Conservation (phyloP, 768 basidiomycete species). For the Floccularia luteovirens region DNA sequence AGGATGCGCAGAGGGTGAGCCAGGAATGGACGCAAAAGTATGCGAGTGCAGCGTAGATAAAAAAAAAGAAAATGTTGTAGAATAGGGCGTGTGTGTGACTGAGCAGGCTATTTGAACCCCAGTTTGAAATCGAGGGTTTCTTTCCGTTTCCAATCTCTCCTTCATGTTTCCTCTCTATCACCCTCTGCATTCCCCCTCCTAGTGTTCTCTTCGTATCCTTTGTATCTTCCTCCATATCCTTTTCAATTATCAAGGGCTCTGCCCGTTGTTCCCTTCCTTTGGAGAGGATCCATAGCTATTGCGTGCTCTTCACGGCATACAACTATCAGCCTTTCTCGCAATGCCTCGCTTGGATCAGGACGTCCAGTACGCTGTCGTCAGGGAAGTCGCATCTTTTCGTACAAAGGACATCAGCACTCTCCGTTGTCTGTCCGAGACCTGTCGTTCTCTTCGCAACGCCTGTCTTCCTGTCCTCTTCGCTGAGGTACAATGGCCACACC, state of each 20-base stretch:
- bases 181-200: not conserved
- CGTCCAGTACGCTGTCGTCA: conserved; percentile 15
- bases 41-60: conserved; percentile 37
- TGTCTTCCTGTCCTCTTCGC: conserved; percentile 23
- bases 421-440: conserved; percentile 17
- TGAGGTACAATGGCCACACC: conserved; percentile 31
- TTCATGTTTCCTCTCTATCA: not conserved
- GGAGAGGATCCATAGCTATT: too few relatives aligned
- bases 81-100: conserved; percentile 14
- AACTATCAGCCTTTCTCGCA: too few relatives aligned
- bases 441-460: conserved; percentile 16
- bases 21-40: conserved; percentile 94
- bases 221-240: too few relatives aligned
- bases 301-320: too few relatives aligned
- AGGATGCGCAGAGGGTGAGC: conserved; percentile 86
- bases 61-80: conserved; percentile 22
- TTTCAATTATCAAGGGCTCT: too few relatives aligned
- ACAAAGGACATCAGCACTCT: conserved; percentile 10
- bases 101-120: conserved; percentile 14
- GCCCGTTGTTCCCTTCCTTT: too few relatives aligned
- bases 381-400: conserved; percentile 11
- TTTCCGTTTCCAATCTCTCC: not conserved
- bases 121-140: conserved; percentile 13
- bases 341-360: conserved; percentile 13
- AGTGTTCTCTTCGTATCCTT: too few relatives aligned